Percentiles rank a stretch among this genome's conserved stretches.
Conservation (phyloP, 2,329 filamentous ascomycete genomes). For the Pestalotiopsis sp. region DNA sequence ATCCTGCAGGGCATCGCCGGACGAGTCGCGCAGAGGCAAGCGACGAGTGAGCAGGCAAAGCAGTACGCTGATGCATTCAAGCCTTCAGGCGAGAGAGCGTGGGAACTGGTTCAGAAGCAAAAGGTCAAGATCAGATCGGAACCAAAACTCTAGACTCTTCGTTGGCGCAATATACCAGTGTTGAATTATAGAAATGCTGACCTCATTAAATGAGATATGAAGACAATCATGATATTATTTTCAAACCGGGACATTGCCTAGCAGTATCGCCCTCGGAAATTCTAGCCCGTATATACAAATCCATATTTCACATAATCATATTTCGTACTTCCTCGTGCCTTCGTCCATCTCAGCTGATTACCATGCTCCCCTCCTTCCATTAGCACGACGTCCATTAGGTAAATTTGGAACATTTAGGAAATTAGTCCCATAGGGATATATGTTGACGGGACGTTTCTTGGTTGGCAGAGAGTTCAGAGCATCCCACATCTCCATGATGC, state of each 20-base stretch:
- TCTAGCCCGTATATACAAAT: not conserved
- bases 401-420: conserved; percentile 29
- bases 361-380: conserved; percentile 10
- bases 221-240: not conserved
- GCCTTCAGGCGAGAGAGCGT: conserved; percentile 8
- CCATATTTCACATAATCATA: conserved; percentile 3
- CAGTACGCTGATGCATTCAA: conserved; percentile 40
- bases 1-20: conserved; percentile 86
- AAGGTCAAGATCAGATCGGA: not conserved
- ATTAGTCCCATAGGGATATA: conserved; percentile 25
- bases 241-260: not conserved
- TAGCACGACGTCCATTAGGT: conserved; percentile 28
- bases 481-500: conserved; percentile 85
- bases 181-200: too few species aligned
- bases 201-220: too few species aligned
- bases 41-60: conserved; percentile 78
- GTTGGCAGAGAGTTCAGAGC: conserved; percentile 58
- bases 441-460: conserved; percentile 43
- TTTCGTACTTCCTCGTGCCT: conserved; percentile 2
- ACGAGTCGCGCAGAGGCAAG: conserved; percentile 77
- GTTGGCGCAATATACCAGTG: too few species aligned
- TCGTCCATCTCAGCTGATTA: not conserved
- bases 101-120: conserved; percentile 7
- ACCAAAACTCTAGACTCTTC: conserved; percentile 1
- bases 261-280: not conserved